Evolutionary conservation across 108 stramenopile species (phyloP).

Genomic region (Nitzschia palea): DNA sequence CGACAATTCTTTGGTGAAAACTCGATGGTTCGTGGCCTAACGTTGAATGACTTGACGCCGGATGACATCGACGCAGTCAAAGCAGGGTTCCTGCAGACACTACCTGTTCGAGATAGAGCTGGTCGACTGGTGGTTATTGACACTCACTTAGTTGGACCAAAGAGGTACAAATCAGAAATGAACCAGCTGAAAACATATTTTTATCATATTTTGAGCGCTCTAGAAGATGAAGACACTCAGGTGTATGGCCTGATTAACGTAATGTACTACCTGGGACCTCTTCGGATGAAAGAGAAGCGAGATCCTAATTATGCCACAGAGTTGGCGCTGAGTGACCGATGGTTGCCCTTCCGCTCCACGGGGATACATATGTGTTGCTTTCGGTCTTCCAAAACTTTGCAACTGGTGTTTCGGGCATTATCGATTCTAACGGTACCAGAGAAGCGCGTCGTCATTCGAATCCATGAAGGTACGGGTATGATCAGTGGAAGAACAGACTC

Average conservation of each 20-base stretch:
- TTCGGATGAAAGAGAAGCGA: neutral
- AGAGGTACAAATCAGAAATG: neutral
- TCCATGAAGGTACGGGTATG: neutral
- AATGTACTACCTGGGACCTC: neutral
- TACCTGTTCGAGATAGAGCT: neutral
- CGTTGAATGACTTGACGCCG: neutral
- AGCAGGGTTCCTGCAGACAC: neutral
- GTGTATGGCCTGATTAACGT: neutral
- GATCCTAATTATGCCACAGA: neutral
- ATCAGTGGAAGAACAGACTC: too few species aligned
- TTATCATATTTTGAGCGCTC: neutral
- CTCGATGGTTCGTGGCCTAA: neutral
- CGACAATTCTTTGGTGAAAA: slow-evolving; percentile 7
- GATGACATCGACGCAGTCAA: neutral
- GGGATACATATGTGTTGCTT: neutral
- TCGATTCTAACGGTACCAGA: neutral
- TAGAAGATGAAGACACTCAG: slow-evolving; percentile 7
- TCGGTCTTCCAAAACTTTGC: neutral
- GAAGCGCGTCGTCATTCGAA: neutral
- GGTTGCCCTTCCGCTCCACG: neutral
- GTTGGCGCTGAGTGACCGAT: neutral
- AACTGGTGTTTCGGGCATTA: neutral
- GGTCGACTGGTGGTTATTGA: slow-evolving; percentile 7
- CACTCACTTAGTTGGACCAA: neutral
- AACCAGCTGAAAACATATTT: neutral